Percentiles rank a stretch among this genome's conserved stretches.
Conservation (phyloP, 2,329 filamentous ascomycete genomes). For the Colletotrichum tropicicola region DNA sequence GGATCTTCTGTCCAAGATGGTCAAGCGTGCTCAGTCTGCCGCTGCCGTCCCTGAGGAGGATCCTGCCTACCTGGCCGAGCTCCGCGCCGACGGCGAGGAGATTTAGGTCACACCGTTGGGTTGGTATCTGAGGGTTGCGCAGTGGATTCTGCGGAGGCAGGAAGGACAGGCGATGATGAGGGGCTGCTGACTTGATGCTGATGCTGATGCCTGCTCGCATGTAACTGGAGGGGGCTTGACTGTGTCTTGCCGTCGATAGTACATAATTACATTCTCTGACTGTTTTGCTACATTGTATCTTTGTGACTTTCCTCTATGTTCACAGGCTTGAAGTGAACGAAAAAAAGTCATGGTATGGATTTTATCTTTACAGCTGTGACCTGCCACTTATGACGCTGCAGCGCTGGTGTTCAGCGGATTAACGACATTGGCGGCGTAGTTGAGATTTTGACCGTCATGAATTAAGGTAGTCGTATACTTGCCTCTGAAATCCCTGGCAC, state of each 20-base stretch:
- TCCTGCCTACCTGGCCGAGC: conserved; percentile 32
- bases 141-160: background rate
- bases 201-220: conserved; percentile 3
- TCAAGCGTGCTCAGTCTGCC: conserved; percentile 33
- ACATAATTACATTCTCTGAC: conserved; percentile 18
- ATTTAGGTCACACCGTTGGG: conserved; percentile 18
- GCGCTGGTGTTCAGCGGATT: too few relatives aligned
- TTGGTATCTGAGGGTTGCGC: background rate
- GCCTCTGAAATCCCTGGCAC: too few relatives aligned
- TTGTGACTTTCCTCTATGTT: background rate
- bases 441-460: too few relatives aligned
- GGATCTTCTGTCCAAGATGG: conserved; percentile 29
- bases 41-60: conserved; percentile 27
- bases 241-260: conserved; percentile 23
- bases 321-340: too few relatives aligned
- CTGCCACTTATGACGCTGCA: too few relatives aligned
- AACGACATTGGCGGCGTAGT: too few relatives aligned
- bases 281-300: background rate
- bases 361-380: too few relatives aligned
- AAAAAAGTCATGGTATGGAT: too few relatives aligned
- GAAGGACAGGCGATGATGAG: background rate
- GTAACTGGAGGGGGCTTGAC: conserved; percentile 13
- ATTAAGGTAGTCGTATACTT: too few relatives aligned
- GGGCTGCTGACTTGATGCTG: conserved; percentile 15
- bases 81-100: conserved; percentile 33